Evolutionary conservation across 1,284 basidiomycete species (phyloP).

Genomic region (Ustilago cynodontis): DNA sequence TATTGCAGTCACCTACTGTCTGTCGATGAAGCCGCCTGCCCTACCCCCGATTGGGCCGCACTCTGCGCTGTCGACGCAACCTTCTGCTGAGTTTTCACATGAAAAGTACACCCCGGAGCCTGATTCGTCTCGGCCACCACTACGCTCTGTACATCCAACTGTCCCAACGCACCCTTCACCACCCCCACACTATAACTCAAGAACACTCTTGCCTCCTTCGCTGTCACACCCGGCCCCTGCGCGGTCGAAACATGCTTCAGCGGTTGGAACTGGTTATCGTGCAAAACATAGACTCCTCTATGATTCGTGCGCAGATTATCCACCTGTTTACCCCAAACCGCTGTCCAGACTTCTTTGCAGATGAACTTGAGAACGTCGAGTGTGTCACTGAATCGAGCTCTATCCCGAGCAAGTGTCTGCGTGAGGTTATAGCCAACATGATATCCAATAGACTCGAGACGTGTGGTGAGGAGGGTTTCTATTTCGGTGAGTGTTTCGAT

Average conservation of each 20-base stretch:
- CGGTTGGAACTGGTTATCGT: constrained; percentile 89
- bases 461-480: constrained; percentile 78
- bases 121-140: constrained; percentile 61
- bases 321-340: constrained; percentile 91
- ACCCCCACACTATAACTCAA: constrained; percentile 58
- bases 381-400: constrained; percentile 81
- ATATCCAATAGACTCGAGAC: constrained; percentile 84
- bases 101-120: constrained; percentile 55
- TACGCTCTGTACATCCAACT: constrained; percentile 54
- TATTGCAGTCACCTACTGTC: not conserved
- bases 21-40: not conserved
- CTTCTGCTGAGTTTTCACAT: constrained; percentile 56
- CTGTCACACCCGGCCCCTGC: constrained; percentile 80
- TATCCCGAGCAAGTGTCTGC: constrained; percentile 82
- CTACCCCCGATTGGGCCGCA: no score
- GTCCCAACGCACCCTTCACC: constrained; percentile 56
- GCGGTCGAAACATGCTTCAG: constrained; percentile 82
- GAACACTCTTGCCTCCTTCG: constrained; percentile 66
- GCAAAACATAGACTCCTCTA: constrained; percentile 90
- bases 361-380: constrained; percentile 93
- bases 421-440: constrained; percentile 88
- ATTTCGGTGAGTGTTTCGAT: constrained; percentile 71
- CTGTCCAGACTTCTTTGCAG: constrained; percentile 92
- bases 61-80: constrained; percentile 6
- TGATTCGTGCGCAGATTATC: constrained; percentile 96